A percentile compares a stretch with the other conserved stretches of the same genome.
These are phyloP conservation scores for Pleurotus ostreatus DNA, from an alignment of 768 basidiomycete genomes.

Conservation along the genomic window DNA sequence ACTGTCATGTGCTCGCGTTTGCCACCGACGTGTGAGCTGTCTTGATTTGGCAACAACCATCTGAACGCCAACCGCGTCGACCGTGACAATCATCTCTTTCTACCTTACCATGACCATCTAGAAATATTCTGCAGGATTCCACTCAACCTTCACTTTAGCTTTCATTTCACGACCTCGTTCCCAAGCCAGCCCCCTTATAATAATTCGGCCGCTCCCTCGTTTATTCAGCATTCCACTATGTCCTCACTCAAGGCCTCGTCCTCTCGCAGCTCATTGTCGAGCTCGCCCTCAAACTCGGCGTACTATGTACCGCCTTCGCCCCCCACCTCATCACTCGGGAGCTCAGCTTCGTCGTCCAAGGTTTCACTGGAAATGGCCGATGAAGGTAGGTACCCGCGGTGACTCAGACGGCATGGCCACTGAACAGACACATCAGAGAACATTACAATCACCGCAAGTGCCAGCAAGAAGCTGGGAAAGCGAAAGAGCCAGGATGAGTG, in stretches of 20 bases:
- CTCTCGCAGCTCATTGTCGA: conserved; percentile 28
- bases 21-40: neutral
- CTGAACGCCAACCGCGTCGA: neutral
- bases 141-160: neutral
- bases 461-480: conserved; percentile 44
- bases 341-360: conserved; percentile 50
- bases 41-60: neutral
- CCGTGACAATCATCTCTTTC: neutral
- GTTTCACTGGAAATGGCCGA: conserved; percentile 53
- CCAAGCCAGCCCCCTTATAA: neutral
- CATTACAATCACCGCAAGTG: conserved; percentile 59
- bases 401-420: neutral
- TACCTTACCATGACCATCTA: conserved; percentile 2
- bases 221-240: conserved; percentile 23
- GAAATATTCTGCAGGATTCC: neutral
- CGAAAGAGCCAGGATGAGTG: conserved; percentile 62
- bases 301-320: conserved; percentile 33
- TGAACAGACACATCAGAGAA: conserved; percentile 46
- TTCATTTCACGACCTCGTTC: neutral
- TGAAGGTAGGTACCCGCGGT: conserved; percentile 47
- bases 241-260: conserved; percentile 28
- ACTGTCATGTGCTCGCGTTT: neutral
- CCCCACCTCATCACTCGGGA: conserved; percentile 26
- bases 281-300: conserved; percentile 29
- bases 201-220: conserved; percentile 9